Conservation (phyloP, 2,329 filamentous ascomycete genomes). For the Immersiporthe knoxdaviesiana region DNA sequence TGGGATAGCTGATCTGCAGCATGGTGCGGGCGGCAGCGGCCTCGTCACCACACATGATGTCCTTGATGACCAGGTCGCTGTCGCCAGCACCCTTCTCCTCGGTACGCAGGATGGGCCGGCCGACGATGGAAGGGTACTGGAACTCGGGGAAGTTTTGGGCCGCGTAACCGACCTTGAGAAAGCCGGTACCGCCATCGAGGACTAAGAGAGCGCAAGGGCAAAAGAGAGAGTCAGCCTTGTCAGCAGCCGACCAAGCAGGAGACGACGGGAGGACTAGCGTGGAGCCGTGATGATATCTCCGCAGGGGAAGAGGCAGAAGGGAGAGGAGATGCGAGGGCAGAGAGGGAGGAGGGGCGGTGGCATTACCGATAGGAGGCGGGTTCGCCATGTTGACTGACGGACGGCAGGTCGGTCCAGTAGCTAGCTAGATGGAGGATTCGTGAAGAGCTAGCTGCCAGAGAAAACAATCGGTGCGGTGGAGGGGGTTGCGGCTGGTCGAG, state of each 20-base stretch:
- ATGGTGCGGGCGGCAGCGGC: constrained; percentile 93
- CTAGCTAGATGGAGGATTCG: constrained; percentile 32
- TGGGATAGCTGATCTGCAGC: constrained; percentile 98
- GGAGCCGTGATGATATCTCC: background rate
- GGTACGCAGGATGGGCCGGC: constrained; percentile 93
- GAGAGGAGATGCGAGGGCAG: background rate
- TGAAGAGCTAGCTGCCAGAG: background rate
- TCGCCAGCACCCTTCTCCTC: constrained; percentile 70
- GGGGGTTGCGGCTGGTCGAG: background rate
- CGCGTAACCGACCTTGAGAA: constrained; percentile 99
- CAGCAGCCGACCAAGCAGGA: background rate
- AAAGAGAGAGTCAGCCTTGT: background rate
- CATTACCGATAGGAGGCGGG: constrained; percentile 59
- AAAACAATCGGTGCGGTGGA: background rate
- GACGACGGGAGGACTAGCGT: background rate
- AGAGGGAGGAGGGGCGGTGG: constrained; percentile 29
- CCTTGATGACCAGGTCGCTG: constrained; percentile 75
- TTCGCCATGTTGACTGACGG: constrained; percentile 50
- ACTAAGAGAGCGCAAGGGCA: constrained; percentile 57
- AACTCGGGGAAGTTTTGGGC: constrained; percentile 99
- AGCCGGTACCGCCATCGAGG: constrained; percentile 99
- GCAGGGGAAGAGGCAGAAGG: constrained; percentile 29
- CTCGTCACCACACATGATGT: constrained; percentile 99
- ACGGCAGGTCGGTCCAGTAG: constrained; percentile 35
- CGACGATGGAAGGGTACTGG: constrained; percentile 97